Base-by-base conservation (phyloP, 176 grass and related monocot genomes). In the Aegilops sharonensis region DNA sequence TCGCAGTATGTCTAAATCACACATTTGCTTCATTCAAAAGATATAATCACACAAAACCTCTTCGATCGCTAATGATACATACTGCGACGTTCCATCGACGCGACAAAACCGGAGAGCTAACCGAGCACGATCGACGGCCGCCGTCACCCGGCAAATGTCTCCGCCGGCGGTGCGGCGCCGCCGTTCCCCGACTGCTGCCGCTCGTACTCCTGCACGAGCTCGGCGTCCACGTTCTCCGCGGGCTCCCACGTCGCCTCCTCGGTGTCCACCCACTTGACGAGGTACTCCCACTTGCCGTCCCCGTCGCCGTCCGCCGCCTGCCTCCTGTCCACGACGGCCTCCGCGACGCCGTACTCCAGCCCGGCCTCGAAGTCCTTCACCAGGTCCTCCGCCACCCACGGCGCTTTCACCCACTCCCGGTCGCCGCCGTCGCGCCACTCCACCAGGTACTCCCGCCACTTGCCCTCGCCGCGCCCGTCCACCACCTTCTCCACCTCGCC, bases 191-290 rank as follows among this genome's bases (percentile, higher is more conserved):
- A 23, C 9, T 89, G 83, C 34, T 61, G 66, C 74, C 69, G 85
- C 78, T 98, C 86, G 74, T 91, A 98, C 74, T 98, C 93, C 84
- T 91, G 86, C 77, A 95, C 81, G 76, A 98, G 97, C 61, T 95
- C 94, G 6, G 61, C 84, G 81, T 98, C 88, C 8, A 98, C 82
- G 81, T 95, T 98, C 81, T 95, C 97, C 66, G 88, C 88, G 25
- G 97, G 97, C 82, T 98, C 97, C 97, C 97, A 98, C n/a, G 92
- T 95, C 2, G 85, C 85, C 65, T 98, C 93, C 69, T 88, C 81
- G 2, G 87, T 88, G 87, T 98, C 97, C 45, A 91, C 85, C 97
- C 97, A 98, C 68, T 98, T 98, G 39, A 98, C 97, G 32, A 98
- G 83, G 91, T 98, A 98, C 88, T 98, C 95, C 76, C 31, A 91